Base-by-base conservation (phyloP, 345 rosid species). In the Lenwebbia sp. region DNA sequence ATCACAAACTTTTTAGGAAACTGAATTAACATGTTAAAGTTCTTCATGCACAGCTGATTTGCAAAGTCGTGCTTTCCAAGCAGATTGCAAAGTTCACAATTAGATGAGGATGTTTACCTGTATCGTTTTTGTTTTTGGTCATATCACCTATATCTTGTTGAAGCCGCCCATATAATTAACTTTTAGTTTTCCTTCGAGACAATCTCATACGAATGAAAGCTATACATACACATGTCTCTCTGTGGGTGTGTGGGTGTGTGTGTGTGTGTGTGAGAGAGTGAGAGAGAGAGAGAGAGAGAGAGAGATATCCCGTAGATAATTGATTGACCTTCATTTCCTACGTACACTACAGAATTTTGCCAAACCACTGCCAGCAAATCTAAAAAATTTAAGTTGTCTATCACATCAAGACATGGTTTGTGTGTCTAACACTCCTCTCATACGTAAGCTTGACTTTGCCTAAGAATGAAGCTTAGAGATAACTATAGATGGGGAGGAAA, bases 201-300 rank as follows among this genome's bases (percentile, higher is more conserved):
- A 30, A 15, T 62, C 17, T 30, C 75, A 62, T 30, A 62, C 22
- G 8, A 2, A 62, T 30, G 19, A 40, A 30, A 62, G 41, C 41
- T 19, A 30, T 30, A 30, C 5, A 0, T 2, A 30, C 17, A 10
- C 75, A 62, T 7, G 75, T 17, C 10, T 7, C 8, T 19, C 2
- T 54, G 55, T 2, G 55, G 7, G 23, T 2, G 23, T 10, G 15
- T 13, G 10, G 6, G 74, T 0, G 0, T 17, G 0, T 3, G 74
- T n/a, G 54, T 52, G 54, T 50, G 52, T 50, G 52, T 50, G 52
- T 50, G 52, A 5, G 52, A 5, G 52, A 5, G 52, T 50, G 53
- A 51, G 54, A 52, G 54, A 52, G 54, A 17, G 74, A 60, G 70
- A 26, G 30, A 60, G 70, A n/a, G 60, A 56, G 55, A 54, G 40